Percentiles rank a stretch among this genome's conserved stretches.
phyloP scores from a whole-genome alignment of 495 filamentous ascomycete genomes.

The Trichoderma parareesei region DNA sequence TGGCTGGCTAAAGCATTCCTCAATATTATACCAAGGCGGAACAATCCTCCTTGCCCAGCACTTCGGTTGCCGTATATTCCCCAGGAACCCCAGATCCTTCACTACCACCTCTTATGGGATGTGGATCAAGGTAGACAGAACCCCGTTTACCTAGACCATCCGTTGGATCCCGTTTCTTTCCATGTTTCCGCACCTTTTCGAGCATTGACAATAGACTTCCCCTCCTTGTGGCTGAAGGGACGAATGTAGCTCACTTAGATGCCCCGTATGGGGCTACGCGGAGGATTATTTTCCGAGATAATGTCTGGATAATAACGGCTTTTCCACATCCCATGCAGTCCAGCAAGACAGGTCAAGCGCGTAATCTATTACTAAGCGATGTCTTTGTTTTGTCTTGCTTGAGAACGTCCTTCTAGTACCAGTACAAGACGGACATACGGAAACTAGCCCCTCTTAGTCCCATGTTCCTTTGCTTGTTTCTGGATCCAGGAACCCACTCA shows the following conservation, averaged over 20 bases:
- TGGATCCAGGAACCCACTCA: not conserved
- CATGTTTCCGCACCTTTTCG: not conserved
- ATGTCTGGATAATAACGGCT: not conserved
- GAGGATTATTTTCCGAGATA: not conserved
- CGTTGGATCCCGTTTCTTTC: not conserved
- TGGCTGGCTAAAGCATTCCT: not conserved
- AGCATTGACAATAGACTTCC: not conserved
- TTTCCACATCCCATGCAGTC: not conserved
- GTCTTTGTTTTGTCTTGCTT: no score
- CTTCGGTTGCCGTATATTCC: not conserved
- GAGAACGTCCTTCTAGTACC: no score
- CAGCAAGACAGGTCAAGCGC: not conserved
- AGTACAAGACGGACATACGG: no score
- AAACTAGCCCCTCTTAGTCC: not conserved
- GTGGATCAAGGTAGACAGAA: not conserved
- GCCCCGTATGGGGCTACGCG: not conserved
- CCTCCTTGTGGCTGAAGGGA: not conserved
- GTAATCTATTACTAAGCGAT: not conserved
- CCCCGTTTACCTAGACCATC: not conserved
- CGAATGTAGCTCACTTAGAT: no score
- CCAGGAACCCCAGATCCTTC: not conserved
- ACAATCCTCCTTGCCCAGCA: not conserved
- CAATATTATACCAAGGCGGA: not conserved
- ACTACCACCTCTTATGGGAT: no score
- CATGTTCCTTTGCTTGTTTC: not conserved